Evolutionary conservation across 768 basidiomycete species (phyloP), one percentile per base, ranked within the genome.

Genomic region (Pleurotus platypus): DNA sequence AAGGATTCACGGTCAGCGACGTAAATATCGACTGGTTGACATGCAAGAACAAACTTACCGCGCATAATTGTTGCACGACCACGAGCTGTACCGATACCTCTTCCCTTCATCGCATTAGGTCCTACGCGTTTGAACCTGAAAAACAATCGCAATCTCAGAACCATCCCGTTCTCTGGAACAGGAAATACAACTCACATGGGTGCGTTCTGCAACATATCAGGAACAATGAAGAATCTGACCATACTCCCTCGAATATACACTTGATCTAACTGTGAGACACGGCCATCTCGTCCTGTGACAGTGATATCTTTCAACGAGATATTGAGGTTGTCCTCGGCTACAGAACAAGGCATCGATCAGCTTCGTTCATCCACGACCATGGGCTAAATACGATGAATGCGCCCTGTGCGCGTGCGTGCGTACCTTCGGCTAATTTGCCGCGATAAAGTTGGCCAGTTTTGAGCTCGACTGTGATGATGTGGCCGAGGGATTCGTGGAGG

Each of bases 241-340:
- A 98, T 97, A 70, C 94, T 95, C 58, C 97, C 97, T 64, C 97
- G 82, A 64, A 99, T 99, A 74, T 99, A 99, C 30, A 98, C 96
- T 72, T 98, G 96, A 76, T 98, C 97, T 50, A 99, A 81, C 70
- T 99, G 97, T 11, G 97, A 97, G 26, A 99, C 94, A 65, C 97
- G 92, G 22, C 97, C 97, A 79, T 99, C 97, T 54, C 97, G 86
- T 55, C 91, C 93, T 12, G 97, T 99, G 30, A 98, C 97, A 27
- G 97, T 98, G 66, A 98, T 97, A 62, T 98, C 94, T 71, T 85
- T 92, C 61, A 98, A 70, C 3, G 95, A 94, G 68, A 99, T 94
- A 75, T 98, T 98, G 45, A 98, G 79, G 64, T 97, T 97, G 69
- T 99, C 97, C 72, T 99, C 97, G 62, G 97, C 97, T 99, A 72